Percentiles rank a stretch among this genome's conserved stretches.
Conservation (phyloP, 257 asterid genomes). For the Nicotiana tabacum region DNA sequence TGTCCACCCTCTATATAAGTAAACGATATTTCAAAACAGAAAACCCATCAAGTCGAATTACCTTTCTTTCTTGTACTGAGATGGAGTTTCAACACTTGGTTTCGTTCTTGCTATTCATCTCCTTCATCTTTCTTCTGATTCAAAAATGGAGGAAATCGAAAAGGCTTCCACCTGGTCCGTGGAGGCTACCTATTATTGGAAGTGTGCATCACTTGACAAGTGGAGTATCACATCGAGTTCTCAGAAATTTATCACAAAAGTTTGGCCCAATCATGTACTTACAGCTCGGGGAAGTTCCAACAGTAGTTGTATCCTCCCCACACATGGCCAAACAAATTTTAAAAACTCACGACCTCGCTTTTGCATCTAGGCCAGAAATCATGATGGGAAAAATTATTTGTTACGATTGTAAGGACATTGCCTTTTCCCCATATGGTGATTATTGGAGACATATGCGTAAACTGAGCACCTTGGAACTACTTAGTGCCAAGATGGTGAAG, state of each 20-base stretch:
- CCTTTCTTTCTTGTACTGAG: too few species aligned
- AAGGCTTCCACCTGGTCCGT: constrained; percentile 12
- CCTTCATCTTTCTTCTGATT: neutral
- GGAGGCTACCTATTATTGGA: constrained; percentile 23
- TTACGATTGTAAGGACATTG: constrained; percentile 9
- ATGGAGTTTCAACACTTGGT: neutral
- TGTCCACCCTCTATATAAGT: too few species aligned
- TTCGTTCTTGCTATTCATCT: neutral
- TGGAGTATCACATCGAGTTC: constrained; percentile 16
- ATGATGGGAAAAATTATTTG: neutral
- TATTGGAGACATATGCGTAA: constrained; percentile 16
- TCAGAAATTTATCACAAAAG: constrained; percentile 10
- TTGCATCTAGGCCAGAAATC: constrained; percentile 15
- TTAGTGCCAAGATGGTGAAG: neutral
- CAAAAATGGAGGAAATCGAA: neutral
- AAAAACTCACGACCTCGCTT: constrained; percentile 19
- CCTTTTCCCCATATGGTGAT: neutral
- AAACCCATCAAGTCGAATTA: too few species aligned
- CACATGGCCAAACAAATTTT: constrained; percentile 3
- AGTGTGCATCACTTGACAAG: constrained; percentile 12
- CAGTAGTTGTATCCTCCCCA: constrained; percentile 5
- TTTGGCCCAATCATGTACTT: constrained; percentile 26
- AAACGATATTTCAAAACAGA: too few species aligned
- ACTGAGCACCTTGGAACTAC: constrained; percentile 15
- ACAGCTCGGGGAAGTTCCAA: constrained; percentile 17